Percentiles rank a stretch among this genome's conserved stretches.
Evolutionary conservation across 129 eudicot genomes (phyloP).

Genomic region (Flaveria trinervia): DNA sequence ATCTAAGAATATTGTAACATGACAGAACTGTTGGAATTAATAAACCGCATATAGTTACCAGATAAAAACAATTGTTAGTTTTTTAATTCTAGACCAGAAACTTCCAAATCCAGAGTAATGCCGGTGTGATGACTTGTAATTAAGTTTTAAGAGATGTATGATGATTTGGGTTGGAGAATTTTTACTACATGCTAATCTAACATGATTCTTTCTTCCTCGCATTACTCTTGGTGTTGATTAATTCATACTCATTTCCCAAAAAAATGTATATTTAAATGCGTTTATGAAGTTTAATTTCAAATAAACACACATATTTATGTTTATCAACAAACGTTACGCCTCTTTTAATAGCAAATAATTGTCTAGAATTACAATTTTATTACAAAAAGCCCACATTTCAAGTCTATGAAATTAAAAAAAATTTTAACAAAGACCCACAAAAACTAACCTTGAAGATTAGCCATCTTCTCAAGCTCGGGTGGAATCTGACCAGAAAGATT

Average conservation of each 20-base stretch:
- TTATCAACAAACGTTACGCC: not conserved
- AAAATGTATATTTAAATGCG: no score
- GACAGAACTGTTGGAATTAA: conserved; percentile 27
- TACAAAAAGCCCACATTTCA: not conserved
- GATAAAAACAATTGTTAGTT: conserved; percentile 7
- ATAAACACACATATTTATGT: no score
- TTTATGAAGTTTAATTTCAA: no score
- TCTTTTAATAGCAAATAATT: not conserved
- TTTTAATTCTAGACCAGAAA: conserved; percentile 6
- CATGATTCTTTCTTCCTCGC: no score
- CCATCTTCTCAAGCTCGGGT: conserved; percentile 61
- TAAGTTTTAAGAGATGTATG: no score
- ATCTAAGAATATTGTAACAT: conserved; percentile 29
- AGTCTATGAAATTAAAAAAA: conserved; percentile 27
- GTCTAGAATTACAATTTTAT: not conserved
- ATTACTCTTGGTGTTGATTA: no score
- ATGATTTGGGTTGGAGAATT: no score
- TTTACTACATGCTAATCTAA: no score
- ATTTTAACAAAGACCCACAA: conserved; percentile 13
- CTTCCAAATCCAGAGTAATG: conserved; percentile 1
- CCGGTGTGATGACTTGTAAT: no score
- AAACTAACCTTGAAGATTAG: conserved; percentile 77
- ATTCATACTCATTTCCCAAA: no score
- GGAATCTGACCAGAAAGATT: conserved; percentile 79
- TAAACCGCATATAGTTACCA: conserved; percentile 8